A percentile compares a stretch with the other conserved stretches of the same genome.
Evolutionary conservation across 257 asterid species (phyloP).

Genomic region (Linderniella brevidens): DNA sequence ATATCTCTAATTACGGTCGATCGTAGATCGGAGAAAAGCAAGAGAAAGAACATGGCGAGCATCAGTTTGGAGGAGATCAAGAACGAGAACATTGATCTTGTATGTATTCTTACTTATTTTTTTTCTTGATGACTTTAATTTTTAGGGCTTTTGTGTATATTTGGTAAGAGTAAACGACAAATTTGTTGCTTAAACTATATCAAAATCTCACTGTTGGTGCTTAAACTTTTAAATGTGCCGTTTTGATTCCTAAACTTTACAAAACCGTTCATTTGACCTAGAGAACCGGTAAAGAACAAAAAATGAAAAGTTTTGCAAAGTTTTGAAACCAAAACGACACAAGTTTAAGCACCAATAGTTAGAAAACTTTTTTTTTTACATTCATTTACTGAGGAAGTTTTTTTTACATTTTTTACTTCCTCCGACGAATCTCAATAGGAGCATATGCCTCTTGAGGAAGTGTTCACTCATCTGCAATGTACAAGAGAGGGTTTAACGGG

Average conservation of each 20-base stretch:
- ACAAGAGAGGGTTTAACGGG: constrained; percentile 46
- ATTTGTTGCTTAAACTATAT: too few species aligned
- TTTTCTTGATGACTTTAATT: neutral
- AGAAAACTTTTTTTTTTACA: too few species aligned
- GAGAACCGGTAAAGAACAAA: too few species aligned
- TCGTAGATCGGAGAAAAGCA: too few species aligned
- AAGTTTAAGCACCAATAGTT: too few species aligned
- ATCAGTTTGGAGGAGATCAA: constrained; percentile 51
- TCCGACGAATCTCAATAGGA: constrained; percentile 24
- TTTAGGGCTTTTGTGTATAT: neutral
- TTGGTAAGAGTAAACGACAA: neutral
- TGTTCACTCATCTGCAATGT: constrained; percentile 46
- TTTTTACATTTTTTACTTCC: neutral
- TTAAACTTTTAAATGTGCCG: too few species aligned
- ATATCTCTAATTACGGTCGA: too few species aligned
- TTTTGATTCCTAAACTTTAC: too few species aligned
- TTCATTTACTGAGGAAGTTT: neutral
- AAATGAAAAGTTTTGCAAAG: too few species aligned
- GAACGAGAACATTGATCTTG: constrained; percentile 71
- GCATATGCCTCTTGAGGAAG: constrained; percentile 61
- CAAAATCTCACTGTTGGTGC: too few species aligned
- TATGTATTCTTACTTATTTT: neutral
- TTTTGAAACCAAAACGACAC: too few species aligned
- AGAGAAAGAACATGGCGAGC: constrained; percentile 16
- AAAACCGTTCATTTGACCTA: too few species aligned